Conservation (phyloP, 2,329 filamentous ascomycete species). For the Talaromyces islandicus region DNA sequence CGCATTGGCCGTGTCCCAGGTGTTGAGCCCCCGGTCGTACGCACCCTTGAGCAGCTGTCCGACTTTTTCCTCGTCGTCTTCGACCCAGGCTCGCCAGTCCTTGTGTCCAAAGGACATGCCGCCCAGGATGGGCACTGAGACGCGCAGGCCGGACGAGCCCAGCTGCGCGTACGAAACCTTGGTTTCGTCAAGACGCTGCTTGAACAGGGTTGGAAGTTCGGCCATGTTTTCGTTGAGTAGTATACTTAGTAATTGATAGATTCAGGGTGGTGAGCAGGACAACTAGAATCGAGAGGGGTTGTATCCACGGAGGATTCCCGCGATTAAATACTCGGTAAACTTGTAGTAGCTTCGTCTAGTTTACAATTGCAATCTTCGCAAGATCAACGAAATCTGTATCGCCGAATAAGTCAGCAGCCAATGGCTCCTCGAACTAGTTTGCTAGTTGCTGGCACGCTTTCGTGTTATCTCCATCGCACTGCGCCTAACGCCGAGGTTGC, state of each 20-base stretch:
- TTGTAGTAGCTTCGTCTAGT: background rate
- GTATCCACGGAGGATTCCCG: background rate
- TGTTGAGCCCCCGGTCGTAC: slow-evolving; percentile 20
- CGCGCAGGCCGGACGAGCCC: slow-evolving; percentile 19
- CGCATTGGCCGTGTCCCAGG: slow-evolving; percentile 25
- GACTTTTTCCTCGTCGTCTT: slow-evolving; percentile 6
- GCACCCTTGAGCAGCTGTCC: slow-evolving; percentile 17
- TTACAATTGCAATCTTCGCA: background rate
- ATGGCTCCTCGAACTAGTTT: background rate
- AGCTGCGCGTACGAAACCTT: slow-evolving; percentile 11
- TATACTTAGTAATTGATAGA: no score
- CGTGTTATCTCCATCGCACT: background rate
- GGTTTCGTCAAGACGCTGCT: slow-evolving; percentile 7
- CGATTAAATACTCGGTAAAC: background rate
- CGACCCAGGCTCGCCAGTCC: slow-evolving; percentile 1
- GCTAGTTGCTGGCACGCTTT: background rate
- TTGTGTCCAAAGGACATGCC: slow-evolving; percentile 7
- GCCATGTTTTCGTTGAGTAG: background rate
- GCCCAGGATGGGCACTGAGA: slow-evolving; percentile 19
- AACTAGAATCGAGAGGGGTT: background rate
- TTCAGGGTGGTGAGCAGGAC: background rate
- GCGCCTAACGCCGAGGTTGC: background rate
- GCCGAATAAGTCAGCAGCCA: background rate
- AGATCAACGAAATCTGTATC: background rate
- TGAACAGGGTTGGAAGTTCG: slow-evolving; percentile 2